Percentiles rank a stretch among this genome's conserved stretches.
phyloP scores from a whole-genome alignment of 139 green algal genomes.

The Diplosphaera chodatii region DNA sequence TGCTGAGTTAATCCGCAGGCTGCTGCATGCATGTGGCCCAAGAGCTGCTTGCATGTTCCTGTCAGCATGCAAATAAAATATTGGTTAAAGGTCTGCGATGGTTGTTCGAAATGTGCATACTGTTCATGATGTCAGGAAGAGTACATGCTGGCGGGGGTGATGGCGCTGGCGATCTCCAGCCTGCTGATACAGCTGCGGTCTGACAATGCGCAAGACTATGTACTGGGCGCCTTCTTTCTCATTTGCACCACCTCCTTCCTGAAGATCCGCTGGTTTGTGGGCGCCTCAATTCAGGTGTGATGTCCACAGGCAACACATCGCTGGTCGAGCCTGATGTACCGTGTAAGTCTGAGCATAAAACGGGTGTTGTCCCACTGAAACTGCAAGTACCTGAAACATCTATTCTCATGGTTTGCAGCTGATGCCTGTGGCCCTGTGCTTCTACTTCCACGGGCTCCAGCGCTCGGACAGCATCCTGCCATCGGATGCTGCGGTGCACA shows the following conservation, averaged over 20 bases:
- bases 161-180: constrained; percentile 54
- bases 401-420: not conserved
- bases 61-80: too few species aligned
- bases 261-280: constrained; percentile 56
- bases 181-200: constrained; percentile 32
- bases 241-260: constrained; percentile 71
- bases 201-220: constrained; percentile 38
- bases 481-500: constrained; percentile 51
- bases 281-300: constrained; percentile 13
- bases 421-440: not conserved
- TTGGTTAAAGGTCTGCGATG: too few species aligned
- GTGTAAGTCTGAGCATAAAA: too few species aligned
- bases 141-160: constrained; percentile 48
- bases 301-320: too few species aligned
- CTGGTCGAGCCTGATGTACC: too few species aligned
- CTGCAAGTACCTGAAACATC: too few species aligned
- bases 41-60: too few species aligned
- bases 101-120: too few species aligned
- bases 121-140: too few species aligned
- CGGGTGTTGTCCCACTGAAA: too few species aligned
- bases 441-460: not conserved
- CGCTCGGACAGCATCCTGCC: constrained; percentile 29
- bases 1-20: too few species aligned
- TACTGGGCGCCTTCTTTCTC: constrained; percentile 68
- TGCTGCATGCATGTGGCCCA: too few species aligned